Conservation (phyloP, 1,284 basidiomycete species). For the Ceratobasidium sp. region DNA sequence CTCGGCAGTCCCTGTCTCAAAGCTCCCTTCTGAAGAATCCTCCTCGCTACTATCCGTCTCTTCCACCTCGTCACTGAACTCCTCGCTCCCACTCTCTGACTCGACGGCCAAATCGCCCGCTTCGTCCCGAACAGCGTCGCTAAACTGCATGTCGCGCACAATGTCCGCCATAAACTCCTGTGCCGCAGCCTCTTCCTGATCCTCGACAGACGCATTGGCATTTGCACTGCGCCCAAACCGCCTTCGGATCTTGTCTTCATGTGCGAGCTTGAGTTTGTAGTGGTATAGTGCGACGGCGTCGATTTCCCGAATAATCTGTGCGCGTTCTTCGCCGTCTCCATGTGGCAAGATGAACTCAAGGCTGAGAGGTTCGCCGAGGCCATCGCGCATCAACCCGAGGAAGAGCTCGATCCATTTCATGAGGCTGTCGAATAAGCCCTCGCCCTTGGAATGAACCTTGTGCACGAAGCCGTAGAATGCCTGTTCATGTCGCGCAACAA, state of each 20-base stretch:
- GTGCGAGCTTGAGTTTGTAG: slow-evolving; percentile 89
- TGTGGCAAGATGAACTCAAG: slow-evolving; percentile 91
- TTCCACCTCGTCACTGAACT: slow-evolving; percentile 68
- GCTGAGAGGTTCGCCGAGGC: slow-evolving; percentile 78
- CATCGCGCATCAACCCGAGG: slow-evolving; percentile 91
- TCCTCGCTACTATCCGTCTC: slow-evolving; percentile 52
- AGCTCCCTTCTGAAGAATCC: slow-evolving; percentile 51
- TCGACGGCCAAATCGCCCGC: slow-evolving; percentile 84
- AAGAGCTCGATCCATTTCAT: slow-evolving; percentile 99
- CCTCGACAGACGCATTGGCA: slow-evolving; percentile 61
- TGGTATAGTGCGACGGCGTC: slow-evolving; percentile 90
- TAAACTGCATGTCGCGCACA: slow-evolving; percentile 82
- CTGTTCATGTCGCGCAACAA: slow-evolving; percentile 95
- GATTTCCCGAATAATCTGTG: slow-evolving; percentile 83
- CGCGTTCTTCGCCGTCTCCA: slow-evolving; percentile 73
- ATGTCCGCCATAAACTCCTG: slow-evolving; percentile 78
- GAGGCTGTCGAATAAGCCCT: slow-evolving; percentile 91
- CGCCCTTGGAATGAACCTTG: slow-evolving; percentile 98
- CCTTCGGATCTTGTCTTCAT: slow-evolving; percentile 87
- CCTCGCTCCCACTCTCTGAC: slow-evolving; percentile 57
- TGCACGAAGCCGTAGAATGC: slow-evolving; percentile 98
- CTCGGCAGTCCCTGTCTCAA: slow-evolving; percentile 53
- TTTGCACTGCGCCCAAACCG: slow-evolving; percentile 74
- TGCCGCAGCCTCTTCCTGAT: slow-evolving; percentile 78
- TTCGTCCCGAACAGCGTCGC: slow-evolving; percentile 80